Percentiles rank a stretch among this genome's conserved stretches.
phyloP scores from a whole-genome alignment of 768 basidiomycete genomes.

The Rossbeevera mucosa region DNA sequence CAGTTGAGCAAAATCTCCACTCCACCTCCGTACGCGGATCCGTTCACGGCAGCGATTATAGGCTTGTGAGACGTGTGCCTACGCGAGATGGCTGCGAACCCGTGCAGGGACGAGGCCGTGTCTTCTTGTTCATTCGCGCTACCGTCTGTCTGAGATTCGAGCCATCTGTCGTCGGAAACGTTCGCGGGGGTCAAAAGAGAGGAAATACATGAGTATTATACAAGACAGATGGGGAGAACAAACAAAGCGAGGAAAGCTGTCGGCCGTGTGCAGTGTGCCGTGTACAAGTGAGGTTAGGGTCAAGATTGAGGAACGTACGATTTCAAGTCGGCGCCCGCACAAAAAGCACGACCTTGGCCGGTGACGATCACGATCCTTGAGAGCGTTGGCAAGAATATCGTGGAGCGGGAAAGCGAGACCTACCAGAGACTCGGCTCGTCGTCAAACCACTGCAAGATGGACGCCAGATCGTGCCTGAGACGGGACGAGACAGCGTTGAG shows the following conservation, averaged over 20 bases:
- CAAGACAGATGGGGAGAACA: not conserved
- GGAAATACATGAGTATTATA: too few species aligned
- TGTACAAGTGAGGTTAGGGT: not conserved
- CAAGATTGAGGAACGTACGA: constrained; percentile 43
- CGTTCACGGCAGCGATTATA: constrained; percentile 76
- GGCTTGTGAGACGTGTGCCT: constrained; percentile 60
- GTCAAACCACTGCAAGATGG: constrained; percentile 69
- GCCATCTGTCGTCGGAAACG: constrained; percentile 46
- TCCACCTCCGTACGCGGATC: constrained; percentile 67
- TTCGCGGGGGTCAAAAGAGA: not conserved
- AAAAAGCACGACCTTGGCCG: constrained; percentile 68
- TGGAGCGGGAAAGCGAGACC: constrained; percentile 13
- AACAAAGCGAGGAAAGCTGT: not conserved
- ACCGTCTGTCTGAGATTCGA: constrained; percentile 44
- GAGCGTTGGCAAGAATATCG: not conserved
- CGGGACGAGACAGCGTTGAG: constrained; percentile 71
- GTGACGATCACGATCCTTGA: constrained; percentile 71
- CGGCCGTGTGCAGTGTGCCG: not conserved
- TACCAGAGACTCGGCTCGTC: constrained; percentile 69
- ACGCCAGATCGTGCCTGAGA: constrained; percentile 50
- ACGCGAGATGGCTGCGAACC: constrained; percentile 72
- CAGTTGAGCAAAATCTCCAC: constrained; percentile 70
- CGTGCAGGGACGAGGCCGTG: constrained; percentile 40
- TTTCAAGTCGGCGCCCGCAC: constrained; percentile 77
- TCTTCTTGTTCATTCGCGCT: constrained; percentile 41